Evolutionary conservation across 1,139 yeast genomes (phyloP).

Genomic region (Kodamaea suecica): DNA sequence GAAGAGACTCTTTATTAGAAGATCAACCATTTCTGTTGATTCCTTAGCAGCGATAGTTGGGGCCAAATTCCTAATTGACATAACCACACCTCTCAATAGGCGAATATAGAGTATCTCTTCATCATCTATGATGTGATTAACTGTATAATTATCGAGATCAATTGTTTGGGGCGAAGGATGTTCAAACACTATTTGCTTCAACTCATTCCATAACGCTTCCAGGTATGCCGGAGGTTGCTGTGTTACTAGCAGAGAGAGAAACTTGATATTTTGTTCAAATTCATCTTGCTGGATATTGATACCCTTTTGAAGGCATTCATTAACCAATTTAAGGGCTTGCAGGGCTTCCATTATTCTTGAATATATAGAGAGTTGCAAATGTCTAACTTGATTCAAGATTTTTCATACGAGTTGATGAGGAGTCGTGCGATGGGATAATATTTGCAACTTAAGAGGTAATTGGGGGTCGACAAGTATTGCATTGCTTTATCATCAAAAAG

Average conservation of each 20-base stretch:
- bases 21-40: slow-evolving; percentile 3
- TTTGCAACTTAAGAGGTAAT: too few species aligned
- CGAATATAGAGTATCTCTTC: too few species aligned
- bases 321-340: too few species aligned
- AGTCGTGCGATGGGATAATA: too few species aligned
- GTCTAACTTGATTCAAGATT: too few species aligned
- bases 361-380: too few species aligned
- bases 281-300: background rate
- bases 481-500: too few species aligned
- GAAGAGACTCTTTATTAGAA: slow-evolving; percentile 5
- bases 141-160: too few species aligned
- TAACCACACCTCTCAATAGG: slow-evolving; percentile 9
- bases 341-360: too few species aligned
- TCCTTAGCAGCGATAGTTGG: slow-evolving; percentile 2
- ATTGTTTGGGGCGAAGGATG: slow-evolving; percentile 1
- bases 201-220: slow-evolving; percentile 1
- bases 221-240: background rate
- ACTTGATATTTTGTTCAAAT: background rate
- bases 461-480: too few species aligned
- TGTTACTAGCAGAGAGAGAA: background rate
- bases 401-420: too few species aligned
- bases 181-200: slow-evolving; percentile 3
- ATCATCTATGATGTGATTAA: too few species aligned
- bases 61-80: slow-evolving; percentile 8
- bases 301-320: background rate